A percentile compares a stretch with the other conserved stretches of the same genome.
Conservation (phyloP, 352 stramenopile genomes). For the Pythium biforme region DNA sequence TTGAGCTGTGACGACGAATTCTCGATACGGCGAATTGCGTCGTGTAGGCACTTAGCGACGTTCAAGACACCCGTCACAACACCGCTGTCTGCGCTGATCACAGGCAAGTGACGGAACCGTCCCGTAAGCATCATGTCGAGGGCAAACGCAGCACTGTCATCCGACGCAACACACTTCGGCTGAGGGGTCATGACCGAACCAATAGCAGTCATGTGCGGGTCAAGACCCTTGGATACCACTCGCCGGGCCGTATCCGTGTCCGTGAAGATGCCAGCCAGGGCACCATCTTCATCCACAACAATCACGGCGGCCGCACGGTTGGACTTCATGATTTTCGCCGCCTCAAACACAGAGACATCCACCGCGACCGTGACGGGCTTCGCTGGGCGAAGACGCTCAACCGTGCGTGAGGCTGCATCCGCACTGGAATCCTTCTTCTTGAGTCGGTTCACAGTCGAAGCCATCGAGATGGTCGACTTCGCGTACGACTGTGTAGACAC, state of each 20-base stretch:
- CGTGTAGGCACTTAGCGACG: conserved; percentile 98
- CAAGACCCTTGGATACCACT: conserved; percentile 74
- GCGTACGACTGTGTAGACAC: conserved; percentile 80
- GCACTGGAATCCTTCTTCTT: conserved; percentile 48
- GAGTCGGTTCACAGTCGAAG: conserved; percentile 69
- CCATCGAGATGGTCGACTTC: conserved; percentile 72
- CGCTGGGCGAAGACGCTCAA: conserved; percentile 72
- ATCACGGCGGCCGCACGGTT: conserved; percentile 92
- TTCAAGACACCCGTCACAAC: conserved; percentile 95
- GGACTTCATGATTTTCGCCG: conserved; percentile 88
- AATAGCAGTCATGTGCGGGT: conserved; percentile 65
- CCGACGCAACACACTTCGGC: conserved; percentile 76
- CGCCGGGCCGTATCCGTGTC: conserved; percentile 87
- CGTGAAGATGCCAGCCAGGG: conserved; percentile 93
- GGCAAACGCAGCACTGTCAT: conserved; percentile 81
- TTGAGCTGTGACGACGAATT: conserved; percentile 76
- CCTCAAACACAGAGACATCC: conserved; percentile 81
- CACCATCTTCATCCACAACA: conserved; percentile 84
- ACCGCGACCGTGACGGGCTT: conserved; percentile 89
- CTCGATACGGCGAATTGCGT: conserved; percentile 97
- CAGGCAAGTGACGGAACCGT: conserved; percentile 96
- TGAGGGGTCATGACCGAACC: conserved; percentile 84
- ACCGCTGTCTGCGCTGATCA: conserved; percentile 79
- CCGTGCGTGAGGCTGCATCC: conserved; percentile 60
- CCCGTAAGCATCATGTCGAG: conserved; percentile 86